Base-by-base conservation (phyloP, 2,329 filamentous ascomycete genomes). In the Cladobotryum protrusum region DNA sequence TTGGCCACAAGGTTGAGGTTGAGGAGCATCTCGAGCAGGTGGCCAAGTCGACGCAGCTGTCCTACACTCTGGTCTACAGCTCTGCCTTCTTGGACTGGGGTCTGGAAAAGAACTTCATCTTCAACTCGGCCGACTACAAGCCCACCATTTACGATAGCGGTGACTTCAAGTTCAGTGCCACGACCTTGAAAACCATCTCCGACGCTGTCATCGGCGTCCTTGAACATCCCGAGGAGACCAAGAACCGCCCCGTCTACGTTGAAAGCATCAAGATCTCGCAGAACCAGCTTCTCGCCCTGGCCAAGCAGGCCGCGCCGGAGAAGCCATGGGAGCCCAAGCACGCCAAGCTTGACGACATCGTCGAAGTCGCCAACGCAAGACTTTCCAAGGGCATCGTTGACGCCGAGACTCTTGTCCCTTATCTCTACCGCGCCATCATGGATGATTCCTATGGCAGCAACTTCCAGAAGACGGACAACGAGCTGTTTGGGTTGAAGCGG, bases 11-110 rank as follows among this genome's bases (percentile, higher is more conserved):
- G 61, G 43, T 74, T 18, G 59, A 66, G 9, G 53, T 70, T 2
- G 61, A 68, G 42, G 65, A 73, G 3, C 63, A 70, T 48, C 53
- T 80, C 4, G 62, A 62, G 33, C 67, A 71, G 57, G 65, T 70
- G 42, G 62, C 70, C 4, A 63, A 67, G 57, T 63, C 68, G 37
- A 62, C 67, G 44, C 52, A 62, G 34, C 60, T 84, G 67, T 68
- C 73, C 13, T 86, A 83, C 68, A 82, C 77, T 0, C 67, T 69
- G 15, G 62, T 86, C 2, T 67, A 74, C 19, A 79, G 70, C 47
- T 76, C 76, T 0, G 63, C 69, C 0, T 85, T 86, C 63, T 73
- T 85, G 50, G 82, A 86, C 61, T 83, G 76, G 79, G 71, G 70
- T 7, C 43, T 74, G 5, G 35, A 61, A 53, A 40, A 62, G 1